Conservation (phyloP, 2,329 filamentous ascomycete genomes). For the Colletotrichum eleusines region DNA sequence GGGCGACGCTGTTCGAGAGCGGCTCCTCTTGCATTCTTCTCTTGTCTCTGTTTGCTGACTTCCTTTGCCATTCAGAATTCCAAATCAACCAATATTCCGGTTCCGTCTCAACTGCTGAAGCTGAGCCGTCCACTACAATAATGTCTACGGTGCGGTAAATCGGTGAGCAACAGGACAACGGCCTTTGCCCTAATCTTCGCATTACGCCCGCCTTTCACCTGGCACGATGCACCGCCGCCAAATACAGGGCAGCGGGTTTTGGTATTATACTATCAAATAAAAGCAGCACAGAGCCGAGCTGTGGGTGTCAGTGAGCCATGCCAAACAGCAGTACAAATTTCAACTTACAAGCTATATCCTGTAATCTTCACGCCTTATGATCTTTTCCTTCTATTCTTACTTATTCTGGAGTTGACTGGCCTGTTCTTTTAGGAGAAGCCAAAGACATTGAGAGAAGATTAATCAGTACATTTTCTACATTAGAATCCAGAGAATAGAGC, state of each 20-base stretch:
- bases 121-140: not conserved
- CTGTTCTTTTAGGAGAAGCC: not conserved
- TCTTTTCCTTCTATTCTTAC: not conserved
- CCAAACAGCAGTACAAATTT: not conserved
- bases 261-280: not conserved
- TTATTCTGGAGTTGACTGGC: not conserved
- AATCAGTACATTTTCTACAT: not conserved
- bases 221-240: not conserved
- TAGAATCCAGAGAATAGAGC: not conserved
- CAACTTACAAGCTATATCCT: no score
- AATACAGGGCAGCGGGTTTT: not conserved
- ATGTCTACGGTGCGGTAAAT: not conserved
- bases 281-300: not conserved
- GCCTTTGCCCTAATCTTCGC: not conserved
- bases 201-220: not conserved
- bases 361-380: not conserved
- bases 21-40: not conserved
- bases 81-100: not conserved
- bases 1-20: not conserved
- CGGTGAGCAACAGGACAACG: not conserved
- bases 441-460: not conserved
- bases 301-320: not conserved
- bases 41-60: not conserved
- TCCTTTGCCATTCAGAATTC: not conserved
- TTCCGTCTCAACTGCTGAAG: not conserved